phyloP scores from a whole-genome alignment of 1,284 basidiomycete species.

The Kwoniella shivajii region DNA sequence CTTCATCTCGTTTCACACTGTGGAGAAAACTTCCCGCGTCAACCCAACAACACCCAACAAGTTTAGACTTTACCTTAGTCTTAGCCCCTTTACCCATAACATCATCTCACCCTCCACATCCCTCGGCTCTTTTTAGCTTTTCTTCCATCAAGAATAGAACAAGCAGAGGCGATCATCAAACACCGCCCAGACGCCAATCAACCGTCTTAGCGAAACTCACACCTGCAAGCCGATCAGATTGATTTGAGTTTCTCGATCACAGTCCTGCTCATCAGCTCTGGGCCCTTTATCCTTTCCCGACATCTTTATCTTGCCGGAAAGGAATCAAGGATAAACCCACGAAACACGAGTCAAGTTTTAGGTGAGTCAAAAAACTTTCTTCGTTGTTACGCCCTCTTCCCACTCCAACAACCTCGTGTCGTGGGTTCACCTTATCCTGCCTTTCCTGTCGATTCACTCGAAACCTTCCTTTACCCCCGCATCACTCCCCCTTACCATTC shows the following conservation, averaged over 20 bases:
- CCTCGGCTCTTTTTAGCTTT: neutral
- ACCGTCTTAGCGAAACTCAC: neutral
- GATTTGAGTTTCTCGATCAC: neutral
- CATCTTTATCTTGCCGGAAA: neutral
- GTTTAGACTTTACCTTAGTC: neutral
- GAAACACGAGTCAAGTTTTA: too few species aligned
- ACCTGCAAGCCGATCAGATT: neutral
- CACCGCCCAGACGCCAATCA: conserved; percentile 3
- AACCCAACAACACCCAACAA: neutral
- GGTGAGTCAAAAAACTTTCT: too few species aligned
- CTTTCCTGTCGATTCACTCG: too few species aligned
- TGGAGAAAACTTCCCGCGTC: conserved; percentile 1
- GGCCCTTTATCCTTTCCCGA: neutral
- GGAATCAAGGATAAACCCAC: too few species aligned
- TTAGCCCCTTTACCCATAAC: neutral
- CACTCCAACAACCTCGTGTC: too few species aligned
- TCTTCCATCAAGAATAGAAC: neutral
- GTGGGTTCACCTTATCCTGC: too few species aligned
- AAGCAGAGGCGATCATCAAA: neutral
- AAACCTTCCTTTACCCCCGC: too few species aligned
- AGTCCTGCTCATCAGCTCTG: neutral
- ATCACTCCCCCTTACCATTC: too few species aligned
- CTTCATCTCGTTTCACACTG: conserved; percentile 1
- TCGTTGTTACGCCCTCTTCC: too few species aligned
- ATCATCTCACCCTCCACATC: neutral